A percentile compares a stretch with the other conserved stretches of the same genome.
These are phyloP conservation scores for Suillus ampliporus DNA, from an alignment of 768 basidiomycete species.

Conservation along the genomic window DNA sequence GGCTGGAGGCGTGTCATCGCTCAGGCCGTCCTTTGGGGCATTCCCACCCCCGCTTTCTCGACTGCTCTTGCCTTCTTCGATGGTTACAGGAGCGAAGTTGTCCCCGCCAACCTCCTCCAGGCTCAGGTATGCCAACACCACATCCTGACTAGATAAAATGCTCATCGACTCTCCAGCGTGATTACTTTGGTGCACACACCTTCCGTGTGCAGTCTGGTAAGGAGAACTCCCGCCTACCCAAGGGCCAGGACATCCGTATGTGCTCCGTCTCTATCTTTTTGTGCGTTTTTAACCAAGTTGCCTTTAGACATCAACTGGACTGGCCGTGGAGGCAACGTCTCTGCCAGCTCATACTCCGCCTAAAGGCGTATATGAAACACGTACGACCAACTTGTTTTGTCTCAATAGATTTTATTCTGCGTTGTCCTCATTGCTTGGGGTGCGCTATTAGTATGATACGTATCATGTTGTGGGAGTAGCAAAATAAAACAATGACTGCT, in stretches of 20 bases:
- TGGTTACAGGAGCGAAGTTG: slow-evolving; percentile 94
- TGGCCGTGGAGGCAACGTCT: slow-evolving; percentile 94
- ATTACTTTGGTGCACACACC: slow-evolving; percentile 99
- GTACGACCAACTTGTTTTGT: slow-evolving; percentile 12
- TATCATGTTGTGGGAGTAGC: slow-evolving; percentile 19
- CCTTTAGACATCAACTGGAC: slow-evolving; percentile 95
- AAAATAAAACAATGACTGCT: slow-evolving; percentile 16
- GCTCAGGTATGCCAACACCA: slow-evolving; percentile 64
- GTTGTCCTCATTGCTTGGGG: slow-evolving; percentile 9
- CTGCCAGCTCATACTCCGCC: slow-evolving; percentile 83
- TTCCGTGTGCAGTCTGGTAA: slow-evolving; percentile 93
- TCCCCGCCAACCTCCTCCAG: slow-evolving; percentile 95
- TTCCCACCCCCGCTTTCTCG: slow-evolving; percentile 96
- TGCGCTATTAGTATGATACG: slow-evolving; percentile 20
- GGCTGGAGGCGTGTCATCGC: slow-evolving; percentile 98
- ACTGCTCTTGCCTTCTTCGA: slow-evolving; percentile 99
- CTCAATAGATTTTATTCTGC: slow-evolving; percentile 23
- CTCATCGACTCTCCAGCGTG: slow-evolving; percentile 60
- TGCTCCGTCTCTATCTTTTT: slow-evolving; percentile 24
- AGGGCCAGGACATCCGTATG: slow-evolving; percentile 88
- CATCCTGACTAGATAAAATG: slow-evolving; percentile 11
- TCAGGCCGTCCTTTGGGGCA: slow-evolving; percentile 96
- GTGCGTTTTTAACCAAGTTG: slow-evolving; percentile 10
- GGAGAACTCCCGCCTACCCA: slow-evolving; percentile 82
- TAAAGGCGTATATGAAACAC: slow-evolving; percentile 36